These are phyloP conservation scores for Neophaeococcomyces aloes DNA, from an alignment of 2,329 filamentous ascomycete species.

Conservation along the genomic window DNA sequence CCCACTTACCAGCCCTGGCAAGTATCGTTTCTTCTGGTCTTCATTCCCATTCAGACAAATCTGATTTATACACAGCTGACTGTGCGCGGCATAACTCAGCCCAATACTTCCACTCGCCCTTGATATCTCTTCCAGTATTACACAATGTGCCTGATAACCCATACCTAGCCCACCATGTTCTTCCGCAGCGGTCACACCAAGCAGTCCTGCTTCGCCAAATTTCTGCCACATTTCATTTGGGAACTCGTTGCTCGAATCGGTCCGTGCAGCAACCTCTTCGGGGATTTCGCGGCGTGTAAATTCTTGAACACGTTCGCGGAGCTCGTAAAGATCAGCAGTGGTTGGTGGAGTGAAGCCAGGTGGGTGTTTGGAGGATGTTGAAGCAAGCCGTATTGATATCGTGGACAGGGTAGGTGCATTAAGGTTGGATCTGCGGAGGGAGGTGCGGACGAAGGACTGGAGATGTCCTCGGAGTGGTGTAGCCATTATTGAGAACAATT, in stretches of 20 bases:
- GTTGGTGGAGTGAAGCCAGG: conserved; percentile 56
- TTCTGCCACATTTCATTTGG: conserved; percentile 88
- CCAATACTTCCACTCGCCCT: conserved; percentile 71
- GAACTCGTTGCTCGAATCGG: conserved; percentile 82
- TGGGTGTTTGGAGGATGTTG: conserved; percentile 56
- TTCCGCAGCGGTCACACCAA: conserved; percentile 89
- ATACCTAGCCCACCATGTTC: conserved; percentile 79
- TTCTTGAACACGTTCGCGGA: conserved; percentile 75
- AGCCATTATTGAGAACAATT: too few species aligned
- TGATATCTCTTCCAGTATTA: conserved; percentile 91
- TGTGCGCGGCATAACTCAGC: conserved; percentile 90
- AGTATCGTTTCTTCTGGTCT: conserved; percentile 68
- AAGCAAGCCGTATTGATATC: conserved; percentile 12
- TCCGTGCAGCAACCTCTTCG: conserved; percentile 67
- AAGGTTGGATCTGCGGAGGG: background rate
- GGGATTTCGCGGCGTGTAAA: conserved; percentile 84
- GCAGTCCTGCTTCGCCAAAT: conserved; percentile 77
- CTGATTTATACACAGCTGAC: conserved; percentile 93
- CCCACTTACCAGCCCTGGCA: conserved; percentile 72
- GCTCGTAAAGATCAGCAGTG: conserved; percentile 62
- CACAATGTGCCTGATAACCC: conserved; percentile 93
- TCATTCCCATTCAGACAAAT: conserved; percentile 74
- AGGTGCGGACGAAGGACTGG: too few species aligned
- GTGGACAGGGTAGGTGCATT: background rate
- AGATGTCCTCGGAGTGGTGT: too few species aligned